A percentile compares a stretch with the other conserved stretches of the same genome.
phyloP scores from a whole-genome alignment of 768 basidiomycete genomes.

The Erythrobasidium yunnanense region DNA sequence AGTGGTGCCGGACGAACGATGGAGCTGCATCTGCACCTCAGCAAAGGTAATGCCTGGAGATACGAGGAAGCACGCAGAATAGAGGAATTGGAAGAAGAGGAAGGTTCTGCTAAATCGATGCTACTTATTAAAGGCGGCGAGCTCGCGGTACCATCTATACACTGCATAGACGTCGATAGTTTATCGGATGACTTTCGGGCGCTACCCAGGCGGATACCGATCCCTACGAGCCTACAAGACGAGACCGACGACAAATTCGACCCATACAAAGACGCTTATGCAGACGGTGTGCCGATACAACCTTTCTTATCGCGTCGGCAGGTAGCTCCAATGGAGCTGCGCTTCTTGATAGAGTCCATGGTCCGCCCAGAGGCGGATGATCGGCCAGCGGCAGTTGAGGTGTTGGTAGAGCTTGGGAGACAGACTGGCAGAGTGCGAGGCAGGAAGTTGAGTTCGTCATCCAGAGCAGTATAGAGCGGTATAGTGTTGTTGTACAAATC shows the following conservation, averaged over 20 bases:
- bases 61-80: constrained; percentile 9
- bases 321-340: not conserved
- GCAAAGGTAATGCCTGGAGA: constrained; percentile 19
- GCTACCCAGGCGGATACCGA: too few relatives aligned
- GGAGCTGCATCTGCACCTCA: constrained; percentile 14
- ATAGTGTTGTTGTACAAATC: too few relatives aligned
- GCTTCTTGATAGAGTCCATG: not conserved
- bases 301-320: not conserved
- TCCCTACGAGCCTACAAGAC: not conserved
- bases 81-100: constrained; percentile 12
- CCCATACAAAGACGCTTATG: not conserved
- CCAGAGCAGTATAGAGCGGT: too few relatives aligned
- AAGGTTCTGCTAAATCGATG: not conserved
- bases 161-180: not conserved
- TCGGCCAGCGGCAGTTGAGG: not conserved
- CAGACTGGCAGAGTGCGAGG: too few relatives aligned
- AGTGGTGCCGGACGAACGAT: constrained; percentile 16
- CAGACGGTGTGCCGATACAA: not conserved
- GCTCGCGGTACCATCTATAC: not conserved
- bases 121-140: too few relatives aligned
- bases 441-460: too few relatives aligned
- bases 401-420: not conserved
- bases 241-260: not conserved
- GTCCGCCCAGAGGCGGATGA: not conserved
- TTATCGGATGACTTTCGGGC: too few relatives aligned